Percentiles rank a stretch among this genome's conserved stretches.
Evolutionary conservation across 805 yeast genomes (phyloP).

Genomic region (Scheffersomyces coipomensis): DNA sequence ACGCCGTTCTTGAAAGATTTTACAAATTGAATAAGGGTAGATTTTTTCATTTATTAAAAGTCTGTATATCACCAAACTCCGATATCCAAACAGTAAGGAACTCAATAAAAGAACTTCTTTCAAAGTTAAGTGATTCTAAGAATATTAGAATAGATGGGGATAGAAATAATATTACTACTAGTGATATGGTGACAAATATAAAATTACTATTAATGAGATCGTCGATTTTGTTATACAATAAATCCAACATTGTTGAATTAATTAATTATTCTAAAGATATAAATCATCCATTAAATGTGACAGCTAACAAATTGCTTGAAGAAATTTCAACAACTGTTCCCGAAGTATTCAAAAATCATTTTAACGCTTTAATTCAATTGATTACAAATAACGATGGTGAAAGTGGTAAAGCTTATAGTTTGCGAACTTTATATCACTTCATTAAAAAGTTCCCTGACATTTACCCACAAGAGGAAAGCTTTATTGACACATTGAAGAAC

Average conservation of each 20-base stretch:
- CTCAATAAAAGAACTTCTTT: conserved; percentile 61
- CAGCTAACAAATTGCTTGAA: conserved; percentile 56
- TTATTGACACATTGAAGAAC: conserved; percentile 43
- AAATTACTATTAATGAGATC: conserved; percentile 61
- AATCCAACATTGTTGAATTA: conserved; percentile 57
- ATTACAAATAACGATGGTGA: conserved; percentile 18
- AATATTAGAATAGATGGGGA: conserved; percentile 35
- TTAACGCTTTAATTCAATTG: conserved; percentile 45
- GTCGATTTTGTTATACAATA: conserved; percentile 61
- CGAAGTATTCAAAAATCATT: conserved; percentile 59
- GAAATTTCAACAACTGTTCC: conserved; percentile 62
- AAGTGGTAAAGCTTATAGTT: conserved; percentile 33
- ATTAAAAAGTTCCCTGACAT: conserved; percentile 49
- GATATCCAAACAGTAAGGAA: conserved; percentile 60
- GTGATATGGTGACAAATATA: conserved; percentile 52
- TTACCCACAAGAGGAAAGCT: conserved; percentile 43
- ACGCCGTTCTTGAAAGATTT: conserved; percentile 52
- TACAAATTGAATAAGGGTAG: conserved; percentile 58
- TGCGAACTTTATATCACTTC: conserved; percentile 63
- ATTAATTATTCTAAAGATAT: conserved; percentile 44
- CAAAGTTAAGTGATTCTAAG: conserved; percentile 53
- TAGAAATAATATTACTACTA: conserved; percentile 34
- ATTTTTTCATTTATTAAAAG: conserved; percentile 51
- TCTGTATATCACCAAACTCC: conserved; percentile 54
- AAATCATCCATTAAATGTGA: conserved; percentile 20